Evolutionary conservation across 2,329 filamentous ascomycete species (phyloP).

Genomic region (Periglandula ipomoeae): DNA sequence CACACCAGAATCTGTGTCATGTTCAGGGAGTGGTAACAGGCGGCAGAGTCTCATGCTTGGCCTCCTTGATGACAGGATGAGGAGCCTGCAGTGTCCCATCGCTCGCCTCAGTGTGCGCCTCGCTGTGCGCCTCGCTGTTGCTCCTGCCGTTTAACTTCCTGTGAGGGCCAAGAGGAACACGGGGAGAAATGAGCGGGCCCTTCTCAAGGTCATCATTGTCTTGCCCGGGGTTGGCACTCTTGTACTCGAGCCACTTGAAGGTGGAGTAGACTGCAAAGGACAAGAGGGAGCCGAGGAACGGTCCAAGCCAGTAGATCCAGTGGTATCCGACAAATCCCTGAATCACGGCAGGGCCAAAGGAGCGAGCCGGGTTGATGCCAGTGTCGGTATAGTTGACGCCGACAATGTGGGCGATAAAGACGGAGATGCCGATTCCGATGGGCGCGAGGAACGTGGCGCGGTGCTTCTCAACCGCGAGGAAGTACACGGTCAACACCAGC

Average conservation of each 20-base stretch:
- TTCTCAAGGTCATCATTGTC: conserved; percentile 28
- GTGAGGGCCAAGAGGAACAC: not conserved
- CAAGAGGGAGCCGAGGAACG: conserved; percentile 38
- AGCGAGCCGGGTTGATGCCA: conserved; percentile 41
- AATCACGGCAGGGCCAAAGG: conserved; percentile 39
- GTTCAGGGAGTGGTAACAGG: not conserved
- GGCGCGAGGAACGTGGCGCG: conserved; percentile 63
- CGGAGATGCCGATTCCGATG: conserved; percentile 59
- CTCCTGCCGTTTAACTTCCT: not conserved
- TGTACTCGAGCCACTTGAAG: conserved; percentile 42
- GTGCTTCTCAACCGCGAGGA: conserved; percentile 67
- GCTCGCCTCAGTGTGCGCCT: not conserved
- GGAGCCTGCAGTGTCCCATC: not conserved
- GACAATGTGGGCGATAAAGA: conserved; percentile 50
- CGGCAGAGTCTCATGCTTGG: not conserved
- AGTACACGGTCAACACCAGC: conserved; percentile 55
- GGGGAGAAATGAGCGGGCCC: not conserved
- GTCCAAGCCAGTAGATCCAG: conserved; percentile 49
- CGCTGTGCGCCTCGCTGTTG: not conserved
- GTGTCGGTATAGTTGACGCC: conserved; percentile 39
- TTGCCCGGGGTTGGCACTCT: conserved; percentile 40
- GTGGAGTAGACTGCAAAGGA: conserved; percentile 41
- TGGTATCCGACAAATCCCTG: conserved; percentile 35
- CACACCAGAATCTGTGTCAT: not conserved
- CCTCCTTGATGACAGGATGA: not conserved